These are phyloP conservation scores for Annulohypoxylon moriforme DNA, from an alignment of 495 filamentous ascomycete genomes.

Conservation along the genomic window DNA sequence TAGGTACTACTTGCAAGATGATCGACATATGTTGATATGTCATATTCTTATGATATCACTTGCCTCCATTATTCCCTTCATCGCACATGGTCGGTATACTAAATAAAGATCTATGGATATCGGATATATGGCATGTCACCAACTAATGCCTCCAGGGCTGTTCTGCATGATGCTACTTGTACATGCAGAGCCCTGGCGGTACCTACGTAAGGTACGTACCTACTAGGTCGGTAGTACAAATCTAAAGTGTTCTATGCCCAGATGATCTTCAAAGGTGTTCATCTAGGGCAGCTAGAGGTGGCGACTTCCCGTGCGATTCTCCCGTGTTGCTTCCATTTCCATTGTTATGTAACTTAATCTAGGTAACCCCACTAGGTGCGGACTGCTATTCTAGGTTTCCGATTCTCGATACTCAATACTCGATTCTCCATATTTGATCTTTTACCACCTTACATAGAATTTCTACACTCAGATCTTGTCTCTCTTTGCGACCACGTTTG, in stretches of 20 bases:
- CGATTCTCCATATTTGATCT: constrained; percentile 5
- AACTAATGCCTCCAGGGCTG: neutral
- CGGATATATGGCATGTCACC: neutral
- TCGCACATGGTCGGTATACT: constrained; percentile 23
- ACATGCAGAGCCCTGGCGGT: neutral
- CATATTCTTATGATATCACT: constrained; percentile 2
- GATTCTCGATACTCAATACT: constrained; percentile 17
- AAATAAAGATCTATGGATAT: constrained; percentile 19
- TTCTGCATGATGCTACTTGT: neutral
- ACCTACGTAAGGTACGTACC: neutral
- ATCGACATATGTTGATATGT: neutral
- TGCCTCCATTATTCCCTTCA: neutral
- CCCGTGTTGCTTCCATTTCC: neutral
- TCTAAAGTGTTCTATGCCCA: neutral
- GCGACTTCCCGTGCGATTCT: neutral
- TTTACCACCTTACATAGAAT: neutral
- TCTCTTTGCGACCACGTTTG: neutral
- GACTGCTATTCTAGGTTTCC: constrained; percentile 12
- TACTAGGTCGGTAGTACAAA: neutral
- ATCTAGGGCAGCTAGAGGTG: neutral
- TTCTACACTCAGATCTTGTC: neutral
- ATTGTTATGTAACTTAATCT: neutral
- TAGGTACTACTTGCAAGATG: neutral
- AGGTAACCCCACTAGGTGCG: constrained; percentile 2
- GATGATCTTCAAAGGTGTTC: neutral